A percentile compares a stretch with the other conserved stretches of the same genome.
Evolutionary conservation across 2,329 filamentous ascomycete species (phyloP).

Genomic region (Myriosclerotinia curreyana): DNA sequence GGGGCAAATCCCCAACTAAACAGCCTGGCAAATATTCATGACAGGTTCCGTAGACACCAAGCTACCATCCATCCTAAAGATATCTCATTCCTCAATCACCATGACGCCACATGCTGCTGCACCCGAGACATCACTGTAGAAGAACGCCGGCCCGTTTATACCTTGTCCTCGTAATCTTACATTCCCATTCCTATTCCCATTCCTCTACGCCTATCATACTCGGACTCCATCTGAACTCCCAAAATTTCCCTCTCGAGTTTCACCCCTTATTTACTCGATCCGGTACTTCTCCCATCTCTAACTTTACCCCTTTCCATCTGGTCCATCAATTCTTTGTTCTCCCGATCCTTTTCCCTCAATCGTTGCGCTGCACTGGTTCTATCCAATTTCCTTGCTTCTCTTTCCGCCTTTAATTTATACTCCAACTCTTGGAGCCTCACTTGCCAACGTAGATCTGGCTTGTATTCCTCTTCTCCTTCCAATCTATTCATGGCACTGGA

Average conservation of each 20-base stretch:
- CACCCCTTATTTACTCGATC: not conserved
- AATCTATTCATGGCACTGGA: not conserved
- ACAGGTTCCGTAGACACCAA: not conserved
- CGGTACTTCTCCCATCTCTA: slow-evolving; percentile 25
- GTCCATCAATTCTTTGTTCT: slow-evolving; percentile 67
- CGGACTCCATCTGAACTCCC: not conserved
- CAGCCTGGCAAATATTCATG: not conserved
- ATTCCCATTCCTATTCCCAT: not conserved
- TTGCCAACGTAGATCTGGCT: slow-evolving; percentile 70
- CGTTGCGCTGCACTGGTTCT: slow-evolving; percentile 78
- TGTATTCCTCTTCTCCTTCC: slow-evolving; percentile 44
- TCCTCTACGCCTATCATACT: slow-evolving; percentile 1
- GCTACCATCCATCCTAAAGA: not conserved
- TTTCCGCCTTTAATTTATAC: slow-evolving; percentile 80
- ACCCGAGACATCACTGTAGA: not conserved
- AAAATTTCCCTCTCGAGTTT: no score
- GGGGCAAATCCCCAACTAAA: not conserved
- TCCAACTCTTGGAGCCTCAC: slow-evolving; percentile 84
- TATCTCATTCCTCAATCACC: not conserved
- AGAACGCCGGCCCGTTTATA: not conserved
- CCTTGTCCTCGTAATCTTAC: not conserved
- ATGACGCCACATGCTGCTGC: not conserved
- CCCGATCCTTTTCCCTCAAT: slow-evolving; percentile 69
- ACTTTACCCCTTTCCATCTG: slow-evolving; percentile 49
- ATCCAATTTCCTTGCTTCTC: slow-evolving; percentile 82